A percentile compares a stretch with the other conserved stretches of the same genome.
Evolutionary conservation across 2,329 filamentous ascomycete genomes (phyloP).

Genomic region (Botrytis paeoniae): DNA sequence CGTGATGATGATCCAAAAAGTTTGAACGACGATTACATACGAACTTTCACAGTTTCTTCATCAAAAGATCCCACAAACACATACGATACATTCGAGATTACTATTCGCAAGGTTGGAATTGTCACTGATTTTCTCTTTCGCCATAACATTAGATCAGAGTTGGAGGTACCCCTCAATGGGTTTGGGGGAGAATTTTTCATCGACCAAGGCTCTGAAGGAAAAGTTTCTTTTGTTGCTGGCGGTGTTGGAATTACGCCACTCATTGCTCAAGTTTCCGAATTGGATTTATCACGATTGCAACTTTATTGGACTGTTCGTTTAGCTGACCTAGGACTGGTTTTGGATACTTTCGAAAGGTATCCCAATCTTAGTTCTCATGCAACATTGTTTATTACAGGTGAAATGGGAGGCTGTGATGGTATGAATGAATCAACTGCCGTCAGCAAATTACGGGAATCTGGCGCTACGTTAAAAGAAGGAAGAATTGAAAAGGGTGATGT

Average conservation of each 20-base stretch:
- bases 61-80: conserved; percentile 27
- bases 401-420: conserved; percentile 12
- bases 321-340: conserved; percentile 60
- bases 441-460: conserved; percentile 33
- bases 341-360: conserved; percentile 54
- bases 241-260: conserved; percentile 84
- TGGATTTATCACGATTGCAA: conserved; percentile 48
- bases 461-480: conserved; percentile 42
- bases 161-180: conserved; percentile 67
- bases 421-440: conserved; percentile 1
- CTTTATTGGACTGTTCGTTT: conserved; percentile 67
- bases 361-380: conserved; percentile 51
- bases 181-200: conserved; percentile 67
- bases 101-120: conserved; percentile 64
- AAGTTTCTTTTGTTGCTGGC: conserved; percentile 64
- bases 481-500: conserved; percentile 50
- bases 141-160: conserved; percentile 48
- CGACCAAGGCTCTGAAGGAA: conserved; percentile 32
- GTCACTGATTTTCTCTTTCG: conserved; percentile 65
- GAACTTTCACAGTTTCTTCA: conserved; percentile 79
- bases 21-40: conserved; percentile 79
- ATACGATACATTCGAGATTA: conserved; percentile 60
- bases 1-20: conserved; percentile 73
- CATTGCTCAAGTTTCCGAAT: conserved; percentile 61
- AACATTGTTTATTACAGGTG: conserved; percentile 63